Base-by-base conservation (phyloP, 352 stramenopile species). In the Globisporangium spiculum region DNA sequence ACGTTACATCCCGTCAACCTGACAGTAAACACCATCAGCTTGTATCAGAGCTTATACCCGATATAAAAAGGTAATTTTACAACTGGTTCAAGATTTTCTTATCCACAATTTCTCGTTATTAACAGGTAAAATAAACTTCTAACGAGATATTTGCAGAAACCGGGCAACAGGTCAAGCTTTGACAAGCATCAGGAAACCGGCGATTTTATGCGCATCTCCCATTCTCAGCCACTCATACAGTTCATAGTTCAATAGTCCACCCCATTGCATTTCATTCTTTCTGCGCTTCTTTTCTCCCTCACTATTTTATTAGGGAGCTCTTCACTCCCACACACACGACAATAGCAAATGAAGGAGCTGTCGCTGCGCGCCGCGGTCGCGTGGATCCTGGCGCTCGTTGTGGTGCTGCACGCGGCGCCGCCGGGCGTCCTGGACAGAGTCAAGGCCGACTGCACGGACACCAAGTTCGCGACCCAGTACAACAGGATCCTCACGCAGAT, bases 381-480 rank as follows among this genome's bases (percentile, higher is more conserved):
- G 22, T 26, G n/a, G 52, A 12, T 10, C 22, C 38, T 46, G 38
- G 9, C 52, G 52, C 52, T 57, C 9, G 22, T 32, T 0, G 9
- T 57, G 24, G n/a, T 34, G 22, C 52, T 57, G 22, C 24, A 57
- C 22, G 7, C 22, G 52, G 7, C 52, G 22, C 22, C 22, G 24
- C 4, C 52, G 27, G 7, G 52, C 52, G 22, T 16, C 1, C 3
- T 26, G 8, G 52, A 3, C 38, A 46, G 20, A 3, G 22, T 20
- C 52, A 57, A 57, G 52, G 22, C 10, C 52, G 52, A 57, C 24
- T 57, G 52, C 52, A 34, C n/a, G 22, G 52, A 57, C 52, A 3
- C 24, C 8, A 27, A 16, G 8, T 57, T 57, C n/a, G 52, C 52
- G 52, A 57, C 22, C 7, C 24, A 27, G n/a, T 57, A 57, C 52